Percentiles rank a stretch among this genome's conserved stretches.
These are phyloP conservation scores for Xylaria sp. DNA, from an alignment of 2,329 filamentous ascomycete genomes.

Conservation along the genomic window DNA sequence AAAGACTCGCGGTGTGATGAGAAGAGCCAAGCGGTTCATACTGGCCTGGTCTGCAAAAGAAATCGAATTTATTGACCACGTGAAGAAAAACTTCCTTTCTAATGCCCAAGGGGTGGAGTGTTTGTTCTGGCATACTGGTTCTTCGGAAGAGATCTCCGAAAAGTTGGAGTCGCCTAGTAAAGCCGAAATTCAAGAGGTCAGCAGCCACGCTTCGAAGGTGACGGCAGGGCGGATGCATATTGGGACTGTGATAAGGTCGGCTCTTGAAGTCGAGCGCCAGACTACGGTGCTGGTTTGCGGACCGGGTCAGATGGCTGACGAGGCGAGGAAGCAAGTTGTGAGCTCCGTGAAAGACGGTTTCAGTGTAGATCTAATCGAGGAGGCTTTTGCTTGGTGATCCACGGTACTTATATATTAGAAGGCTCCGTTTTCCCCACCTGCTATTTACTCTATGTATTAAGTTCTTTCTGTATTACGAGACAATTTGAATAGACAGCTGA, in stretches of 20 bases:
- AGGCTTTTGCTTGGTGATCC: constrained; percentile 43
- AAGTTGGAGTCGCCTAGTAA: constrained; percentile 2
- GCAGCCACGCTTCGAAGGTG: not conserved
- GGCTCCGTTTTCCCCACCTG: not conserved
- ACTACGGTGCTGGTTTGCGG: constrained; percentile 45
- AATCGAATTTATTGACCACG: constrained; percentile 41
- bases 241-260: constrained; percentile 36
- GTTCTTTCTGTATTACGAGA: not conserved
- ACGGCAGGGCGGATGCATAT: constrained; percentile 38
- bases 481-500: not conserved
- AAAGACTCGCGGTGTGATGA: constrained; percentile 34
- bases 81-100: constrained; percentile 37
- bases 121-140: constrained; percentile 36
- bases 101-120: constrained; percentile 31
- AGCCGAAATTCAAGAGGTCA: not conserved
- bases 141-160: not conserved
- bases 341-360: constrained; percentile 40
- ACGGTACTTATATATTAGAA: not conserved
- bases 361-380: constrained; percentile 42
- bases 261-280: constrained; percentile 36
- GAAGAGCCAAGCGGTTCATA: constrained; percentile 38
- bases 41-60: constrained; percentile 45
- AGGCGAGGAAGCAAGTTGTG: constrained; percentile 40
- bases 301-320: constrained; percentile 46
- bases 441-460: not conserved